Base-by-base conservation (phyloP, 768 basidiomycete species). In the Hericium erinaceus region DNA sequence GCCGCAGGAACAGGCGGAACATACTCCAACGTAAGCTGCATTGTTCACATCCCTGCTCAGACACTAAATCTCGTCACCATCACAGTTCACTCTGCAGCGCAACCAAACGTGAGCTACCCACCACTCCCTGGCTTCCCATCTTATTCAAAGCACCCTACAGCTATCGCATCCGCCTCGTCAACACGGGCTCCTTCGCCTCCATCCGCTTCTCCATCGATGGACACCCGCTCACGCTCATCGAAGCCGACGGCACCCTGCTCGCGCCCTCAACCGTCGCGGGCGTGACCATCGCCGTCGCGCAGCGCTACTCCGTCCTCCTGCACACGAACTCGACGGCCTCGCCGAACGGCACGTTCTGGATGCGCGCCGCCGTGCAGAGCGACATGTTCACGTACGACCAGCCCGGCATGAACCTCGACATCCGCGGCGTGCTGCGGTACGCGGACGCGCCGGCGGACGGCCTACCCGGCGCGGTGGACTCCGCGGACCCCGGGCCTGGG, bases 231-330 rank as follows among this genome's bases (percentile, higher is more conserved):
- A 72, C 72, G 5, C 70, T 81, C 51, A 67, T 80, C 55, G 79
- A 79, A 56, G 77, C 73, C 3, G 80, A 81, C 50, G 79, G 79
- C 26, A 77, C 70, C 3, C 67, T 69, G 26, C 67, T 81, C 48
- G 58, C 65, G 20, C 75, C 78, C 1, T 70, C 68, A 46, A 44
- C 57, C 13, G 77, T 78, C 10, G 62, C 73, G 16, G 70, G 73
- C 12, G 64, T 81, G 56, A 67, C 68, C 2, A 53, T 80, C 56
- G 71, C 72, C 24, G 70, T 79, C 46, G 79, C 78, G 1, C 79
- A 80, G 67, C 72, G 80, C 46, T 79, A 79, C 63, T 75, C 73
- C n/a, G 79, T 76, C 38, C 68, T 81, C 40, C 63, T 80, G 15
- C 60, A 59, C 22, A 73, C 78, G 39, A 74, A 77, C 58, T 69